Base-by-base conservation (phyloP, 2,329 filamentous ascomycete genomes). In the Exophiala alcalophila region DNA sequence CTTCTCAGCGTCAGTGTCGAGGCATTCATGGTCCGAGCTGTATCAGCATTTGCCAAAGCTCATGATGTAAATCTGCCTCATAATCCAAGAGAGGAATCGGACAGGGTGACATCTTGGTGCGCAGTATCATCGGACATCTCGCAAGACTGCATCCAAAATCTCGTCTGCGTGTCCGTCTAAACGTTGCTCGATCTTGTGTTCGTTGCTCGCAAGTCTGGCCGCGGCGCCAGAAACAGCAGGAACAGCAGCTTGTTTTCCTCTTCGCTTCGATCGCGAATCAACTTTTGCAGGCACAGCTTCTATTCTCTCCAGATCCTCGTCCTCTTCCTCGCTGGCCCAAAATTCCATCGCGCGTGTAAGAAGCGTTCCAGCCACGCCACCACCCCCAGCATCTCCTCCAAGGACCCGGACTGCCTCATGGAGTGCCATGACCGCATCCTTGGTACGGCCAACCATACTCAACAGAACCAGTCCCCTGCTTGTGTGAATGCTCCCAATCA, bases 391-490 rank as follows among this genome's bases (percentile, higher is more conserved):
- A 52, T 72, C 69, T 3, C 68, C 68, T 4, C 69, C 69, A 4
- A 71, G 50, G 2, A 72, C 65, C 19, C 69, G 63, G n/a, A 72
- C 69, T 5, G 69, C 67, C 63, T 96, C 86, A 56, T 97, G 92
- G 18, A 97, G 70, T 2, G 87, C 81, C 7, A 83, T 74, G 3
- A 92, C 82, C 0, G 91, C 91, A 31, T 94, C 84, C 56, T 84
- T 84, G 0, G 80, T 78, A 36, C 79, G 74, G 11, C 79, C 80
- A n/a, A 52, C 47, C 54, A 88, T 73, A 57, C 95, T 88, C 54
- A 97, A 76, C 40, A 91, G 73, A 9, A 94, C 84, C 11, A 97
- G 71, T 0, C 87, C 91, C 58, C 94, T 62, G 30, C 67, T 69
- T 4, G 68, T 71, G 49, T 72, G 65, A 15, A 72, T 62, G 4